phyloP scores from a whole-genome alignment of 176 grass and related monocot species.

The Secale cereale region DNA sequence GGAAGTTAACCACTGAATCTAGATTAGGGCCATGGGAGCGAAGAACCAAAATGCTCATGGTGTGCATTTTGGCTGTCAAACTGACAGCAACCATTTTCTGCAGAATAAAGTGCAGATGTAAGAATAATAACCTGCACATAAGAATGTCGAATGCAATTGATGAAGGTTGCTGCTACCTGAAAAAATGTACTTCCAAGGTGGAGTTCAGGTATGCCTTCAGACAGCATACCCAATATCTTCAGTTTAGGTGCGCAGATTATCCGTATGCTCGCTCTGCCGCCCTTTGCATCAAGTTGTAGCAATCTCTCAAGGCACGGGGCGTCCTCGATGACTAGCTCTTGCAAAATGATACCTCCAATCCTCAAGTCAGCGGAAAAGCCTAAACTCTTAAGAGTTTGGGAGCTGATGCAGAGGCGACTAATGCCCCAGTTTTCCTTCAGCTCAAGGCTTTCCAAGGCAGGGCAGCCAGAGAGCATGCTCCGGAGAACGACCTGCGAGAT shows the following conservation, averaged over 20 bases:
- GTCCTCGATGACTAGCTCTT: background rate
- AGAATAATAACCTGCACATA: background rate
- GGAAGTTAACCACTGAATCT: background rate
- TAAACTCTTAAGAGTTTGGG: background rate
- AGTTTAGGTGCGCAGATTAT: background rate
- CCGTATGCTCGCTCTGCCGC: too few species aligned
- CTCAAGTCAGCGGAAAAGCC: background rate
- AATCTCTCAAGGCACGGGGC: background rate
- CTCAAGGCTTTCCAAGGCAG: background rate
- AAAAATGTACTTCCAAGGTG: background rate
- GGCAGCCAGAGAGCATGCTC: too few species aligned
- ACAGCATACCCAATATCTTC: background rate
- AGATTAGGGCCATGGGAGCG: background rate
- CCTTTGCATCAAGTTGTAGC: too few species aligned
- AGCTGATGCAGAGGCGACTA: background rate
- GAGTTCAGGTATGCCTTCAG: background rate
- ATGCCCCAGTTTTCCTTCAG: background rate
- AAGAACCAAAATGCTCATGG: background rate
- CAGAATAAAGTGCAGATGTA: background rate
- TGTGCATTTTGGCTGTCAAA: too few species aligned
- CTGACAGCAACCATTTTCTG: background rate
- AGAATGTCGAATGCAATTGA: background rate
- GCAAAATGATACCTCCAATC: background rate
- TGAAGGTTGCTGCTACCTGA: background rate
- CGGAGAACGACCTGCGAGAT: too few species aligned